Evolutionary conservation across 306 rosid genomes (phyloP), one percentile per base, ranked within the genome.

Genomic region (Pterocarpus macrocarpus): DNA sequence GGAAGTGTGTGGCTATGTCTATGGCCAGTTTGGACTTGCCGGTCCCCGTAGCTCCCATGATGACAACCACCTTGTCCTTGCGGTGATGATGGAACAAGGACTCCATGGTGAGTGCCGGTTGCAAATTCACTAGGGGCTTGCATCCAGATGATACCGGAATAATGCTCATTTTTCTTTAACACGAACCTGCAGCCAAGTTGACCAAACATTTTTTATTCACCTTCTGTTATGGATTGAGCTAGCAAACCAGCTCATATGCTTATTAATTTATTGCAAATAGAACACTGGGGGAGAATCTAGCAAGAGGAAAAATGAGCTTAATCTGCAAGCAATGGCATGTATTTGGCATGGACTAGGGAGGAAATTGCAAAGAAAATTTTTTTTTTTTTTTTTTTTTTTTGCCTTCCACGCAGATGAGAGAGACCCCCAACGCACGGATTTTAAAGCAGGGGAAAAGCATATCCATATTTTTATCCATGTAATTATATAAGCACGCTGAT

Each of bases 11-110:
- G 17, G 98, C 97, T 1, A 94, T 30, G 76, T 91, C 95, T 9
- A 94, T 83, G 10, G 97, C 94, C 0, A 94, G 83, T 34, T 89
- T 82, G 10, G 98, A 89, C 69, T 94, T 94, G 2, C 98, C 98
- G 30, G 89, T 86, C 4, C 92, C 98, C 63, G 98, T 94, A 14
- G 98, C 92, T 0, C 98, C 98, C 87, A 91, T 85, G 13, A 94
- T 83, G 8, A 91, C 72, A 4, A 91, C 86, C 1, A 88, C 94
- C 84, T 94, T 94, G 1, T 88, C 91, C 81, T 87, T 88, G 13
- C 70, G 88, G 12, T 75, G 91, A 4, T 85, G 88, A 4, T 83
- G 75, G 61, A 86, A 91, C 32, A 88, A 47, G 1, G 87, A 69
- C 6, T 77, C 78, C 75, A 80, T 72, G 69, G 67, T 81, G 11